Conservation (phyloP, 2,329 filamentous ascomycete genomes). For the Beauveria pseudobassiana region DNA sequence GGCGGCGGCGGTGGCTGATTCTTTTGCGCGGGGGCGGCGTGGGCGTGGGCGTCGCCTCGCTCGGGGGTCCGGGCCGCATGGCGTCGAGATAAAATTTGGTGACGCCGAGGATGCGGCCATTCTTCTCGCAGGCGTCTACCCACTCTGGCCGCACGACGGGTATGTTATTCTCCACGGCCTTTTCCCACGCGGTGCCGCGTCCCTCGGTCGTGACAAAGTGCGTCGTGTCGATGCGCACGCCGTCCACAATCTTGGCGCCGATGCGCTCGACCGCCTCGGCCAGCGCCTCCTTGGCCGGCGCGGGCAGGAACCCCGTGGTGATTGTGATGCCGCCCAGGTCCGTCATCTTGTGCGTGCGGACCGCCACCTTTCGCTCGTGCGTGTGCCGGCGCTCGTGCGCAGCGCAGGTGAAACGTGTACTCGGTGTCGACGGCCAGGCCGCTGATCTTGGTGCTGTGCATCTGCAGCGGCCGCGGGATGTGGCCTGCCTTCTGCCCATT, state of each 20-base stretch:
- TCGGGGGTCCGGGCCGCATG: constrained; percentile 38
- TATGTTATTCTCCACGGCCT: constrained; percentile 95
- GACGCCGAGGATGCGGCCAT: constrained; percentile 86
- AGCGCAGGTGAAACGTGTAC: constrained; percentile 90
- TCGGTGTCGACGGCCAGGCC: constrained; percentile 94
- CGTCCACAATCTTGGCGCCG: constrained; percentile 84
- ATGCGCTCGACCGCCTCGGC: constrained; percentile 74
- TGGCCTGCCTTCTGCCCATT: constrained; percentile 96
- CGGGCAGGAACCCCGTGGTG: constrained; percentile 78
- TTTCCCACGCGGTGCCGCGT: constrained; percentile 84
- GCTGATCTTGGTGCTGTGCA: constrained; percentile 93
- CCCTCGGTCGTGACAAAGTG: constrained; percentile 98
- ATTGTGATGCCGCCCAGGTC: constrained; percentile 88
- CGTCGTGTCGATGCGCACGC: constrained; percentile 91
- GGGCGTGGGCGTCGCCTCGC: constrained; percentile 24
- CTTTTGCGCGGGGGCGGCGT: constrained; percentile 26
- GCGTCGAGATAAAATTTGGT: constrained; percentile 95
- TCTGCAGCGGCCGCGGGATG: constrained; percentile 79
- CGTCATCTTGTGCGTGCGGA: constrained; percentile 97
- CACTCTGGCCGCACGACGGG: constrained; percentile 95
- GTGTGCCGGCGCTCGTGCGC: constrained; percentile 83
- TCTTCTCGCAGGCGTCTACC: constrained; percentile 93
- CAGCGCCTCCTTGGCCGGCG: constrained; percentile 64
- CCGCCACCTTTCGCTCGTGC: constrained; percentile 71
- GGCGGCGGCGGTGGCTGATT: constrained; percentile 22